Evolutionary conservation across 2,329 filamentous ascomycete genomes (phyloP).

Genomic region (Aspergillus fijiensis): DNA sequence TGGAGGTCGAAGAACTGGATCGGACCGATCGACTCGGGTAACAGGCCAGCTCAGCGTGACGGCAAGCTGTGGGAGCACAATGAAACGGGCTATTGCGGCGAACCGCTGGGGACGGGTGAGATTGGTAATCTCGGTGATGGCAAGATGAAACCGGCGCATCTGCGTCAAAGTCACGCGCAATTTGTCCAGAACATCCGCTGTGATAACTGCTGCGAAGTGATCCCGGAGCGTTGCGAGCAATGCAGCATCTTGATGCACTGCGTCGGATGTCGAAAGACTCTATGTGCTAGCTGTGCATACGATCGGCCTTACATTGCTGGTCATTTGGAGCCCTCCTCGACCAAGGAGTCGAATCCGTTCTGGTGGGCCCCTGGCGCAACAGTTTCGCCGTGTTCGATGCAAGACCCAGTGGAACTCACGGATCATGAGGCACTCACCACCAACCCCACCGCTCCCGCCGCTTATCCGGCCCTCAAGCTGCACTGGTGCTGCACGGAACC

Average conservation of each 20-base stretch:
- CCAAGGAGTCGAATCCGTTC: slow-evolving; percentile 39
- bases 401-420: slow-evolving; percentile 45
- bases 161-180: slow-evolving; percentile 52
- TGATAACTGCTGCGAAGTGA: slow-evolving; percentile 54
- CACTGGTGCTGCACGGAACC: slow-evolving; percentile 62
- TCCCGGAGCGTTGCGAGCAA: slow-evolving; percentile 59
- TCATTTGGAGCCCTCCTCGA: slow-evolving; percentile 13
- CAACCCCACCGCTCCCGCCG: slow-evolving; percentile 33
- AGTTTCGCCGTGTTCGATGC: slow-evolving; percentile 59
- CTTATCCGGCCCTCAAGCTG: slow-evolving; percentile 54
- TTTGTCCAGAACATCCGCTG: slow-evolving; percentile 57
- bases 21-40: slow-evolving; percentile 41
- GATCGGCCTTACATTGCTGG: slow-evolving; percentile 50
- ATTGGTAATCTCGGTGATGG: slow-evolving; percentile 49
- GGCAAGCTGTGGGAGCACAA: slow-evolving; percentile 57
- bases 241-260: slow-evolving; percentile 63
- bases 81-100: slow-evolving; percentile 56
- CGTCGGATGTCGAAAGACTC: slow-evolving; percentile 59
- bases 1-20: slow-evolving; percentile 62
- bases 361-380: slow-evolving; percentile 61
- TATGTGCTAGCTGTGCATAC: slow-evolving; percentile 61
- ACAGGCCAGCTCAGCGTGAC: slow-evolving; percentile 41
- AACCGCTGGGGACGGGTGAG: slow-evolving; percentile 54
- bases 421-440: slow-evolving; percentile 37
- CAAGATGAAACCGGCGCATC: slow-evolving; percentile 55